Conservation (phyloP, 306 rosid genomes). For the Clitoria ternatea region DNA sequence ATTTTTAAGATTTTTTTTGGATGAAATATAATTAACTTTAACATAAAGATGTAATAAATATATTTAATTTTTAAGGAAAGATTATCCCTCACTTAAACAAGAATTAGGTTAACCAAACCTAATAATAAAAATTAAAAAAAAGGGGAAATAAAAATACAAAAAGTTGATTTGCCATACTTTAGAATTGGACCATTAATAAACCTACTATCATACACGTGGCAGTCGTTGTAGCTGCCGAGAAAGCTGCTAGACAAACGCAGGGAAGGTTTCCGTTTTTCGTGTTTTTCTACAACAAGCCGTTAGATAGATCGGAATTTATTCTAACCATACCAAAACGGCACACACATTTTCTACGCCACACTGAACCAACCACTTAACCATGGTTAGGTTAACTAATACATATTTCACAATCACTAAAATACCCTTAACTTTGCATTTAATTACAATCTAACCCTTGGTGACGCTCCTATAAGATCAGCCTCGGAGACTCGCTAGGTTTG, state of each 20-base stretch:
- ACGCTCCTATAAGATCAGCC: slow-evolving; percentile 48
- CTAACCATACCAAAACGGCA: neutral
- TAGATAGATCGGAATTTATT: slow-evolving; percentile 33
- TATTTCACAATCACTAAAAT: neutral
- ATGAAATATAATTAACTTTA: no score
- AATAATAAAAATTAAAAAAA: no score
- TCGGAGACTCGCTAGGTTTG: slow-evolving; percentile 77
- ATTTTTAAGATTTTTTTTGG: no score
- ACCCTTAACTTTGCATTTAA: neutral
- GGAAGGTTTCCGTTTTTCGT: slow-evolving; percentile 28
- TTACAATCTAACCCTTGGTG: slow-evolving; percentile 19
- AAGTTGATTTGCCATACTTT: neutral
- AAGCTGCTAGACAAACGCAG: neutral
- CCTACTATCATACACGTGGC: slow-evolving; percentile 38
- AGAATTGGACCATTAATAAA: neutral
- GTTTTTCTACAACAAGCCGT: slow-evolving; percentile 8
- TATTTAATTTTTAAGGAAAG: no score
- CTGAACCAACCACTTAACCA: slow-evolving; percentile 22
- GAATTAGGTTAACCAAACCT: no score
- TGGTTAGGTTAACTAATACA: slow-evolving; percentile 30
- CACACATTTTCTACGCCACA: neutral
- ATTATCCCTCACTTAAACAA: no score
- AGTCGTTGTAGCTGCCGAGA: neutral
- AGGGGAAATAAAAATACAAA: no score
- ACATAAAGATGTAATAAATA: no score